Conservation (phyloP, 768 basidiomycete genomes). For the Strobilomyces dryophilus region DNA sequence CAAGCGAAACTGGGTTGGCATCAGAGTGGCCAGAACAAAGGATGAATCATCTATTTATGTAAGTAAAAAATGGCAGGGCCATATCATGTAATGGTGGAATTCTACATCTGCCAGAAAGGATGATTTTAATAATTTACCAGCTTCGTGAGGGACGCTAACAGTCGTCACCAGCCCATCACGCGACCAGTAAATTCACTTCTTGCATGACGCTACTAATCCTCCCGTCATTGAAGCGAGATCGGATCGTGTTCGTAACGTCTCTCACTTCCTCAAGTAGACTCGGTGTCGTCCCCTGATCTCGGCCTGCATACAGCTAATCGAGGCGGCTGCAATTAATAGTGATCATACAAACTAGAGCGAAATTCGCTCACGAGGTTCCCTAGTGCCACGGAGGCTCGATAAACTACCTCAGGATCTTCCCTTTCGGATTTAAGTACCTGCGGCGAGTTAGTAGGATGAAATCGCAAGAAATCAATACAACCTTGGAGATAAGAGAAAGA, state of each 20-base stretch:
- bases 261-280: slow-evolving; percentile 36
- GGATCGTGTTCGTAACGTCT: slow-evolving; percentile 37
- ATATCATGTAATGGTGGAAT: no score
- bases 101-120: no score
- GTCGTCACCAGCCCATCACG: not conserved
- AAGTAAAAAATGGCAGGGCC: no score
- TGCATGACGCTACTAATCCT: slow-evolving; percentile 48
- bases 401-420: slow-evolving; percentile 63
- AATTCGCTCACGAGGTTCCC: slow-evolving; percentile 60
- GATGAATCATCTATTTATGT: not conserved
- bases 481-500: slow-evolving; percentile 44
- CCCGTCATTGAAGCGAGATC: slow-evolving; percentile 52
- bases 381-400: slow-evolving; percentile 66
- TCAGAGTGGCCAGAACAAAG: not conserved
- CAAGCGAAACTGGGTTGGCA: slow-evolving; percentile 40
- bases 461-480: slow-evolving; percentile 20
- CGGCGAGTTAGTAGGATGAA: slow-evolving; percentile 4
- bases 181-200: slow-evolving; percentile 45
- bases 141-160: no score
- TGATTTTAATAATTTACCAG: no score
- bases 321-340: not conserved
- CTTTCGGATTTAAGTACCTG: slow-evolving; percentile 38
- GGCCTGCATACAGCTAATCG: slow-evolving; percentile 47
- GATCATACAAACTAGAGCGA: not conserved
- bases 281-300: slow-evolving; percentile 33